These are phyloP conservation scores for Paramecium primaurelia DNA, from an alignment of 73 alveolate species.

Conservation along the genomic window DNA sequence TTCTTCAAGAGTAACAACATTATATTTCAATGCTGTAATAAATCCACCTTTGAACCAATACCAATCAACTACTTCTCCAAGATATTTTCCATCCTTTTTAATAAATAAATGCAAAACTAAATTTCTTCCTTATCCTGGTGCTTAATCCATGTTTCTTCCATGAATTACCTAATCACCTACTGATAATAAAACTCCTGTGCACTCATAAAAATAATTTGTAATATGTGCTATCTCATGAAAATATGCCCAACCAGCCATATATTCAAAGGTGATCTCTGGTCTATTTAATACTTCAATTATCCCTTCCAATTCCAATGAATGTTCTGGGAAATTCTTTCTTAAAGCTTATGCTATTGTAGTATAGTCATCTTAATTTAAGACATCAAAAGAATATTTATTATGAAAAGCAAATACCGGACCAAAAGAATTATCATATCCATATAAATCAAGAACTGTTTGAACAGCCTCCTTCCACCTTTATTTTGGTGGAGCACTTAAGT, in stretches of 20 bases:
- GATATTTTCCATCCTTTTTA: not conserved
- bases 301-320: constrained; percentile 37
- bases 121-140: constrained; percentile 42
- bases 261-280: not conserved
- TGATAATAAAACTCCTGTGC: constrained; percentile 35
- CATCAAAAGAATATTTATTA: not conserved
- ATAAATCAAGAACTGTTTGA: not conserved
- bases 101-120: not conserved
- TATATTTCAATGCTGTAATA: constrained; percentile 30
- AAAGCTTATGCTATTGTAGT: not conserved
- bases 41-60: constrained; percentile 51
- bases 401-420: constrained; percentile 38
- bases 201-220: not conserved
- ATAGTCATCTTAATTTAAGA: not conserved
- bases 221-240: constrained; percentile 40
- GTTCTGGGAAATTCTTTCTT: constrained; percentile 10
- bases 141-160: constrained; percentile 47
- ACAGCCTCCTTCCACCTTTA: not conserved
- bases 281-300: not conserved
- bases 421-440: constrained; percentile 24
- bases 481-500: constrained; percentile 31
- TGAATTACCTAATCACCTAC: not conserved
- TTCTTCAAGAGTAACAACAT: constrained; percentile 30
- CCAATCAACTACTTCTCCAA: constrained; percentile 54
- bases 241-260: constrained; percentile 48